Evolutionary conservation across 169 alveolate genomes (phyloP), one percentile per base, ranked within the genome.

Genomic region (Plasmodium malariae): DNA sequence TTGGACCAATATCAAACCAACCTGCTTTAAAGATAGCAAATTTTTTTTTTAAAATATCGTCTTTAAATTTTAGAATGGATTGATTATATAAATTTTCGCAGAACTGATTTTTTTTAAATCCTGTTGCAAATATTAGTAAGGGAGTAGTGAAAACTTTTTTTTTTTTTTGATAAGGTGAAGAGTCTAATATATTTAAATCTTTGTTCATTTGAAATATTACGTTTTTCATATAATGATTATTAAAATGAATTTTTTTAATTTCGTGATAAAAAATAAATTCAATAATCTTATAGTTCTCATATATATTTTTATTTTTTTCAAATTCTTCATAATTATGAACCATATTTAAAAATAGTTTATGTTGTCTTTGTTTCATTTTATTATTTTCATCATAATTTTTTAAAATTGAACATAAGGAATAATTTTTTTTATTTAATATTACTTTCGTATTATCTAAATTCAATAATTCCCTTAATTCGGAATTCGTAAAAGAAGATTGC

Each of bases 11-110:
- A 43, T 62, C 67, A 78, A 78, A 78, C 89, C 89, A 78, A 0
- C 89, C 89, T 26, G 89, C 89, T 54, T 55, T 62, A 43, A 78
- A 78, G 30, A 78, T 37, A 9, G 36, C 89, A 78, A 78, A 78
- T 37, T 55, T 45, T 30, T 78, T 36, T 5, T 45, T 48, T 40
- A 34, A 43, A 7, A 55, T 78, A 63, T 78, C 80, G 5, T 78
- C 80, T 37, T 54, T 63, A 78, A 28, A 78, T 12, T 19, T 63
- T 12, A 62, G 59, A 62, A 62, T 12, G n/a, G 89, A 78, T 48
- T 78, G n/a, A 34, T 78, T 78, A 26, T 78, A 78, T 55, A 78
- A 63, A 63, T 78, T 48, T 78, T 62, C 78, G 3, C 37, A 17
- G 69, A 78, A 78, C 1, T 14, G 40, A 51, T 68, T 49, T 78